Evolutionary conservation across 164 flowering plant genomes (phyloP), one percentile per base, ranked within the genome.

Genomic region (Stephania cephalantha): DNA sequence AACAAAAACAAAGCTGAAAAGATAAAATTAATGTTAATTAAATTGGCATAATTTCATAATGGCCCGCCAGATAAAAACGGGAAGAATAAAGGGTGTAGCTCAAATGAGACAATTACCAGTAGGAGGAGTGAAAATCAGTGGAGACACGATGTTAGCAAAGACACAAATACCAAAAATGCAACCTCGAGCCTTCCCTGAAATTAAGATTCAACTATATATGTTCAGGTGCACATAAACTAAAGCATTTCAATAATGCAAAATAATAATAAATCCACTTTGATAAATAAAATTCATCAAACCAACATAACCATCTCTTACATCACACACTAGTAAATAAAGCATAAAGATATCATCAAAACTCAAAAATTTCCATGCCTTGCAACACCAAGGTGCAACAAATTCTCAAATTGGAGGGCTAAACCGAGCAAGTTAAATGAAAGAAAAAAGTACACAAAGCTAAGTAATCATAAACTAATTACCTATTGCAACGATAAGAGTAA

Each of bases 171-270:
- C 97, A 52, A 93, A 88, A 55, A 95, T 85, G 82, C 97, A 95
- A 64, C 99, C 99, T 83, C 93, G 97, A 82, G 87, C 93, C 85
- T 87, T 95, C 18, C 97, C n/a, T n/a, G n/a, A 42, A 68, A 71
- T n/a, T 55, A 45, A 53, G 31, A 11, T 77, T 69, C 58, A 25
- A 22, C 44, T 25, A 25, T 25, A 25, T 9, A n/a, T 20, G 18
- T 46, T 9, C 22, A 69, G 1, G 42, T 58, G 53, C 5, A 3
- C 12, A 12, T 12, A 55, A 12, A 55, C 18, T 17, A 55, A n/a
- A 55, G 8, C 53, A 48, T 48, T 48, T 48, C 53, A 48, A 8
- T 48, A 8, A 8, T 48, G 53, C 53, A 48, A 48, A 48, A 25
- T 25, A 25, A 25, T 25, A 25, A 25, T 25, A 25, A 25, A 25